Base-by-base conservation (phyloP, 1,139 yeast species). In the Magnusiomyces paraingens region DNA sequence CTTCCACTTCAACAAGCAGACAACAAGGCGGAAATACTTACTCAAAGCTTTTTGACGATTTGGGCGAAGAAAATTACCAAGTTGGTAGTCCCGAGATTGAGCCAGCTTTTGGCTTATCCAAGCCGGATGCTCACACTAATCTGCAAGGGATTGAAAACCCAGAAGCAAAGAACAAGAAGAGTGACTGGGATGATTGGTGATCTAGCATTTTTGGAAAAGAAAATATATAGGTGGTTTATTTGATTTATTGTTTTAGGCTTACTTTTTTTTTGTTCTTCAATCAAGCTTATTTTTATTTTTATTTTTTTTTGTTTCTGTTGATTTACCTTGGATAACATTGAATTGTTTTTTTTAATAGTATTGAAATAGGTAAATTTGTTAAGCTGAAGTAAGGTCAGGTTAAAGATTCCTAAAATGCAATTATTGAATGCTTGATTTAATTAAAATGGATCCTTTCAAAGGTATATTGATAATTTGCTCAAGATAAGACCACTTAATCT, bases 31-130 rank as follows among this genome's bases (percentile, higher is more conserved):
- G 46, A 58, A 52, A 40, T 50, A 61, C 52, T 57, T 78, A 74
- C 67, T 66, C 80, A 58, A 69, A 75, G 70, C 66, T 84, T 67
- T 72, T 82, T 72, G 78, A 80, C 73, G 74, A 80, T 60, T 61
- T 82, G 57, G 72, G 80, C 65, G 61, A 68, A 59, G 72, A 72
- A 60, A 54, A 51, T 14, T 58, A 62, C 29, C 61, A 63, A 15
- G 72, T 68, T 18, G 69, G 66, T 3, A 73, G 61, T 22, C 52
- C 59, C 14, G 53, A 53, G 22, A 63, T 81, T 20, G 80, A 77
- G 56, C 83, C 85, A 14, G 94, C 93, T 0, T 86, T 86, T 72
- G 95, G 94, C 2, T 67, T 83, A 60, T 63, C 72, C 41, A 81
- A 73, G 65, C 91, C 93, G n/a, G 70, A 72, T 52, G 76, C 79